Conservation (phyloP, 2,329 filamentous ascomycete genomes). For the Stagonosporopsis cucurbitacearum region DNA sequence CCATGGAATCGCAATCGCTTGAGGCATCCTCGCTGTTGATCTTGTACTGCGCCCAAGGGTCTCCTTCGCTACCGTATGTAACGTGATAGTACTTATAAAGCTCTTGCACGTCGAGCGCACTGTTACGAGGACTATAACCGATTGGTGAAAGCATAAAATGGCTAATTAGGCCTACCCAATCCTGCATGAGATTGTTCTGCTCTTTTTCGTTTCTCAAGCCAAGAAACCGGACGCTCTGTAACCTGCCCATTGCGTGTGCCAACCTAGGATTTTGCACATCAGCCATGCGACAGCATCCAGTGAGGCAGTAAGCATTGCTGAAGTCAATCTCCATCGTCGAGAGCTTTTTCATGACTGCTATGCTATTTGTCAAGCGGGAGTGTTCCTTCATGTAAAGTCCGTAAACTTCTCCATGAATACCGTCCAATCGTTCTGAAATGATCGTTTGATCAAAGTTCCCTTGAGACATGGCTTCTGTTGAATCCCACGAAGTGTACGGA, state of each 20-base stretch:
- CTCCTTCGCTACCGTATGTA: not conserved
- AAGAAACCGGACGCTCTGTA: not conserved
- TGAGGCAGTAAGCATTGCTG: not conserved
- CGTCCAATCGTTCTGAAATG: not conserved
- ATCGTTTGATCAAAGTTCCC: not conserved
- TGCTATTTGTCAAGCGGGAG: too few relatives aligned
- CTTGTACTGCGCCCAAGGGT: not conserved
- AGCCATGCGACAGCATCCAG: not conserved
- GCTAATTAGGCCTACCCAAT: not conserved
- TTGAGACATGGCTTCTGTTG: not conserved
- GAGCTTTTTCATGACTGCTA: not conserved
- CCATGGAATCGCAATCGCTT: too few relatives aligned
- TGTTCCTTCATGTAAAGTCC: not conserved
- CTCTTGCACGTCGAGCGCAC: too few relatives aligned
- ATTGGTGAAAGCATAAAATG: not conserved
- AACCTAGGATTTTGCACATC: not conserved
- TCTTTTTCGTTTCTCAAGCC: not conserved
- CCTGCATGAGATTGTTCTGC: not conserved
- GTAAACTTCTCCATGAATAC: too few relatives aligned
- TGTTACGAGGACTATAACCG: not conserved
- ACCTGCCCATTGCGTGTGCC: not conserved
- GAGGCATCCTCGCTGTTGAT: not conserved
- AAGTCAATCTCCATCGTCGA: not conserved
- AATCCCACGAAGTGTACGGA: not conserved
- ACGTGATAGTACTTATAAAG: too few relatives aligned